Evolutionary conservation across 345 rosid genomes (phyloP).

Genomic region (Gossypium bickii): DNA sequence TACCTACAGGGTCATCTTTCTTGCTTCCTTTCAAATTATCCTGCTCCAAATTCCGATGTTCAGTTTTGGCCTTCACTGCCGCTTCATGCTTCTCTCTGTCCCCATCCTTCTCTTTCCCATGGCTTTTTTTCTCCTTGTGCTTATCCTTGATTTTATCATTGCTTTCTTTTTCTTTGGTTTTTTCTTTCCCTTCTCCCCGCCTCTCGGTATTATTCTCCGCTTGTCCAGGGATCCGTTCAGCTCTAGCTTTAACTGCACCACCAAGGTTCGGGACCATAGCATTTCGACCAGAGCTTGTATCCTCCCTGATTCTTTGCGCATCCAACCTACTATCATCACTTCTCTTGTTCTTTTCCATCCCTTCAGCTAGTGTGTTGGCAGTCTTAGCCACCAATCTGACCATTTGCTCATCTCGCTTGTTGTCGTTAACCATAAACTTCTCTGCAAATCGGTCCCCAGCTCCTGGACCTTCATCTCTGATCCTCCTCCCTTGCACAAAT

Average conservation of each 20-base stretch:
- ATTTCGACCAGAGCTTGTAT: constrained; percentile 24
- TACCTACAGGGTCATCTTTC: constrained; percentile 24
- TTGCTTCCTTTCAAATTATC: constrained; percentile 29
- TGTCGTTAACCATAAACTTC: constrained; percentile 25
- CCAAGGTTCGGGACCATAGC: constrained; percentile 22
- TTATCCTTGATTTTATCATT: constrained; percentile 28
- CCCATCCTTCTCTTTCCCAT: constrained; percentile 29
- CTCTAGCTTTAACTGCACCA: constrained; percentile 27
- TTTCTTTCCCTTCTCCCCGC: constrained; percentile 31
- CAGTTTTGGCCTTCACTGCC: constrained; percentile 18
- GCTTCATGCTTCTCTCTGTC: constrained; percentile 30
- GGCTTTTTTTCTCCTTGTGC: constrained; percentile 26
- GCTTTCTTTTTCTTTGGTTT: constrained; percentile 32
- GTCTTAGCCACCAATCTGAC: constrained; percentile 18
- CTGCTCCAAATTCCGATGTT: constrained; percentile 21
- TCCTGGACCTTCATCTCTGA: constrained; percentile 31
- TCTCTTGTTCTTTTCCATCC: constrained; percentile 34
- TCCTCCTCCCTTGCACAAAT: constrained; percentile 35
- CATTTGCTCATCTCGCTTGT: constrained; percentile 32
- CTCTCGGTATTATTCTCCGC: constrained; percentile 24
- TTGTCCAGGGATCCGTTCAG: constrained; percentile 24
- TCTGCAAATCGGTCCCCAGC: constrained; percentile 24
- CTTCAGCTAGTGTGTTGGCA: constrained; percentile 24
- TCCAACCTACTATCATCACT: constrained; percentile 29
- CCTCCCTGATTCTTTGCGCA: constrained; percentile 26